Percentiles rank a stretch among this genome's conserved stretches.
Conservation (phyloP, 208 protist genomes). For the Trypanosoma theileri region DNA sequence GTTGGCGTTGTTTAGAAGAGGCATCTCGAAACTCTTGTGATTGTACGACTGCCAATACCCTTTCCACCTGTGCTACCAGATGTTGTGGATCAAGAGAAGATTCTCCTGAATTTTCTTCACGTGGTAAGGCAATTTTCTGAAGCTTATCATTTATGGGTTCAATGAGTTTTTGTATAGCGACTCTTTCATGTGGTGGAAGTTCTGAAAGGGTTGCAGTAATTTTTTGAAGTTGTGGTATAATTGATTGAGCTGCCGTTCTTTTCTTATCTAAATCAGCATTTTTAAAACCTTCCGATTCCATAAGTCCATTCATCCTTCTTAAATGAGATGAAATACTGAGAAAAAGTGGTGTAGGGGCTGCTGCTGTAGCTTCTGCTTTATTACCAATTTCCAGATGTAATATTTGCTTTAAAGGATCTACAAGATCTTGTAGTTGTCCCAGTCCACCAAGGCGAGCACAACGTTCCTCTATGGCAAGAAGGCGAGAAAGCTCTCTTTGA, state of each 20-base stretch:
- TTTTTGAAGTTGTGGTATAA: conserved; percentile 55
- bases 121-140: conserved; percentile 6
- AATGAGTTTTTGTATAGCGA: conserved; percentile 37
- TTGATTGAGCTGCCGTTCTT: conserved; percentile 23
- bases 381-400: conserved; percentile 21
- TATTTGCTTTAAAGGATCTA: conserved; percentile 52
- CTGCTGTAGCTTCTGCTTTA: conserved; percentile 12
- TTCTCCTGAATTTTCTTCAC: conserved; percentile 1
- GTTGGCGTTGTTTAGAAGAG: conserved; percentile 22
- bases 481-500: conserved; percentile 25
- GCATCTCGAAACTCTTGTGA: conserved; percentile 40
- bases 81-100: conserved; percentile 19
- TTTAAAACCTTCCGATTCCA: conserved; percentile 42
- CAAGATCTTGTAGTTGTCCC: conserved; percentile 38
- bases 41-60: conserved; percentile 39
- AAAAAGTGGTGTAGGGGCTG: conserved; percentile 26
- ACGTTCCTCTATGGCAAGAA: conserved; percentile 32
- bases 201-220: conserved; percentile 36
- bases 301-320: conserved; percentile 36
- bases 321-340: conserved; percentile 38
- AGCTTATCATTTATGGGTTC: conserved; percentile 45
- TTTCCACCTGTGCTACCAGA: conserved; percentile 41
- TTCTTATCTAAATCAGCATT: conserved; percentile 30
- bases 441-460: conserved; percentile 18
- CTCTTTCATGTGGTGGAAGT: conserved; percentile 40